Evolutionary conservation across 306 rosid species (phyloP).

Genomic region (Citrullus mucosospermus): DNA sequence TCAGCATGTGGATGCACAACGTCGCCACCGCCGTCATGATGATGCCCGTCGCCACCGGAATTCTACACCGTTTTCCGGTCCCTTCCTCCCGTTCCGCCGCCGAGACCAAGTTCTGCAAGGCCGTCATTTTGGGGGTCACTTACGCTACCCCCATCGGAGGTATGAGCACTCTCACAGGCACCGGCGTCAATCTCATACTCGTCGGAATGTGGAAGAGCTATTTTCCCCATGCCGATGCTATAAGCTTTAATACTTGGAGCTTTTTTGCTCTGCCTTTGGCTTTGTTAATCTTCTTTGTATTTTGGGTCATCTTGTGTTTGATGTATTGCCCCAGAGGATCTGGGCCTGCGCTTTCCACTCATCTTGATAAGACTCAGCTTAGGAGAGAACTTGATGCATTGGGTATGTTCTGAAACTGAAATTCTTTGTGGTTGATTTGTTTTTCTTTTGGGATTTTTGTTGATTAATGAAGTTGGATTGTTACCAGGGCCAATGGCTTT

Average conservation of each 20-base stretch:
- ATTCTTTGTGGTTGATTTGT: background rate
- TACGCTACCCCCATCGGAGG: conserved; percentile 62
- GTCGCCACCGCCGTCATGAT: conserved; percentile 71
- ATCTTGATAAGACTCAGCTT: conserved; percentile 53
- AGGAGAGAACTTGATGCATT: conserved; percentile 60
- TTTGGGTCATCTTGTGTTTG: conserved; percentile 53
- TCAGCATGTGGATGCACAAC: conserved; percentile 98
- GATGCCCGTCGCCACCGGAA: conserved; percentile 92
- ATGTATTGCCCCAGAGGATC: conserved; percentile 40
- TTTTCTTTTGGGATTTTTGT: background rate
- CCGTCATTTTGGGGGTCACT: conserved; percentile 61
- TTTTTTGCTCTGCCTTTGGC: conserved; percentile 59
- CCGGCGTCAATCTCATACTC: conserved; percentile 77
- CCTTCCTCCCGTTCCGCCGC: conserved; percentile 22
- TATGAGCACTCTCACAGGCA: conserved; percentile 74
- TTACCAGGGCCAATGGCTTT: conserved; percentile 67
- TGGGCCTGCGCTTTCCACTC: conserved; percentile 33
- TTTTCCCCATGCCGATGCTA: conserved; percentile 39
- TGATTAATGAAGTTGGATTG: background rate
- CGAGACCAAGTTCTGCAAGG: conserved; percentile 50
- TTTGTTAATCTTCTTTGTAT: conserved; percentile 23
- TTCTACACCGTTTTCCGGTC: conserved; percentile 47
- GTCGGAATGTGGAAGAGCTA: conserved; percentile 83
- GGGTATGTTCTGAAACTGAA: conserved; percentile 21
- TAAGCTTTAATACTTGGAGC: conserved; percentile 69